Base-by-base conservation (phyloP, 352 stramenopile species). In the Phytophthora sp. region DNA sequence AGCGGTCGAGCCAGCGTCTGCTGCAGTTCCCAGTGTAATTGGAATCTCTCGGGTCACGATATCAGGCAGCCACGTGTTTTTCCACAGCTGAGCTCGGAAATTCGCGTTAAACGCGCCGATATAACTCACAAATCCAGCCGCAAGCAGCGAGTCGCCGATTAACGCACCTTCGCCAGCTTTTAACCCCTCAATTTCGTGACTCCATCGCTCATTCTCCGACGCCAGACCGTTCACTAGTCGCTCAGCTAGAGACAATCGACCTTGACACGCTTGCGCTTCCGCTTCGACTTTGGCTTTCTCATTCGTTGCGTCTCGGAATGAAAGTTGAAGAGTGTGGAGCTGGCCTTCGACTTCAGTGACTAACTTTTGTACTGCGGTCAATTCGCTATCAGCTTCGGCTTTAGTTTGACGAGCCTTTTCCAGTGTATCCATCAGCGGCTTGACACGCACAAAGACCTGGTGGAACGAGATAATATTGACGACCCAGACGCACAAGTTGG, bases 401-500 rank as follows among this genome's bases (percentile, higher is more conserved):
- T 98, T 98, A 0, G 71, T 78, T 5, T 69, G 63, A 2, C 81
- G 78, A 7, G 93, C 93, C 23, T 94, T 81, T 41, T 97, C 90
- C 1, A 98, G 74, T 3, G 82, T 89, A 57, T 97, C 91, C 91
- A 98, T 98, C n/a, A 98, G 76, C 11, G 93, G 93, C 62, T 98
- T 98, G 1, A 98, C 91, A n/a, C 93, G 92, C 13, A 96, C 90
- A 52, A 97, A 98, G 18, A 98, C 92, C 63, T 96, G 80, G 56
- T 98, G 91, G 59, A 95, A 98, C 8, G 81, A 80, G 16, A 98
- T 90, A 58, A 97, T 98, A 65, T 98, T 98, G 59, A 98, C 76
- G 15, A 98, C 93, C 93, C 93, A 98, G 29, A 96, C 89, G 53
- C 89, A 97, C 13, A 98, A 66, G 41, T 97, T 98, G 0, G 93